A percentile compares a stretch with the other conserved stretches of the same genome.
Evolutionary conservation across 83 land plant species (phyloP).

Genomic region (Picea abies): DNA sequence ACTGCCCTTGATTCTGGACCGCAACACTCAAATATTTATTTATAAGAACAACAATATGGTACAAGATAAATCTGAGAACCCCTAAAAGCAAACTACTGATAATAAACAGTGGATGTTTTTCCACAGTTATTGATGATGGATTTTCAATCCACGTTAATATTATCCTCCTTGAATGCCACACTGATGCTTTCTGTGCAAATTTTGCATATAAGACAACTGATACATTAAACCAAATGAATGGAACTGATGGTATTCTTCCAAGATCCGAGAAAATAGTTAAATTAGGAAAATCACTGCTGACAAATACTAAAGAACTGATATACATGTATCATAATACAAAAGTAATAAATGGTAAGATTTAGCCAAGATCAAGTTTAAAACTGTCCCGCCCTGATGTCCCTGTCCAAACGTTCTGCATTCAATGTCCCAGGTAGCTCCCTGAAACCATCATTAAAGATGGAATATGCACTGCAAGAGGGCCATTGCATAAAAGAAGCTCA

Average conservation of each 20-base stretch:
- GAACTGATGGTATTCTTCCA: no score
- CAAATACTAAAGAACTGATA: neutral
- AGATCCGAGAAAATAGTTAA: no score
- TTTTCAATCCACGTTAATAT: no score
- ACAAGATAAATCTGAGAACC: neutral
- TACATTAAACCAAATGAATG: neutral
- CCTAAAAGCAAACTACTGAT: neutral
- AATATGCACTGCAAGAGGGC: slow-evolving; percentile 84
- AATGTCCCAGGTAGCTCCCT: slow-evolving; percentile 96
- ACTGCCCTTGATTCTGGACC: no score
- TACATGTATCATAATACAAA: neutral
- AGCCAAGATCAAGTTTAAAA: slow-evolving; percentile 34
- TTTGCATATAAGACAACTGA: neutral
- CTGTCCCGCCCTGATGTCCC: slow-evolving; percentile 90
- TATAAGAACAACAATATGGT: neutral
- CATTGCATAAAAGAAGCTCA: no score
- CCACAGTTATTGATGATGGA: no score
- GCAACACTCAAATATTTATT: neutral
- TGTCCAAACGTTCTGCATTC: slow-evolving; percentile 93
- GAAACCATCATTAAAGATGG: slow-evolving; percentile 97
- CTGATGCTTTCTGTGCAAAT: neutral
- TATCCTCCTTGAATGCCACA: no score
- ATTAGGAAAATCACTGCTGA: neutral
- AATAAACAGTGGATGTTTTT: neutral
- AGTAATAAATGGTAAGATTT: neutral